phyloP scores from a whole-genome alignment of 140 eudicot genomes.

The Artemisia princeps region DNA sequence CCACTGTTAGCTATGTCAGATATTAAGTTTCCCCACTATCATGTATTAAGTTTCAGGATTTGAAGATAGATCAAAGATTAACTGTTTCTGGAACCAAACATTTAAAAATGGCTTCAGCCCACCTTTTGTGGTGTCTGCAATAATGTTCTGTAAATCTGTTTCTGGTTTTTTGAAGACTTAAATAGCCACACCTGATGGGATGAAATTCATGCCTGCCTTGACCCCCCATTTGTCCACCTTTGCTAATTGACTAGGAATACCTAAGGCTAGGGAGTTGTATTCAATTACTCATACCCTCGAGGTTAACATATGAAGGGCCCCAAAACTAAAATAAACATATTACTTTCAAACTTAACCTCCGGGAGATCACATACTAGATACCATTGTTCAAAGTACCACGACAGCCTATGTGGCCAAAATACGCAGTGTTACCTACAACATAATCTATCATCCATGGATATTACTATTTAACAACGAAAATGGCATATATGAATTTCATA shows the following conservation, averaged over 20 bases:
- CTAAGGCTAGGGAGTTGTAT: neutral
- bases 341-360: neutral
- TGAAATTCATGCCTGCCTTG: neutral
- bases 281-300: constrained; percentile 1
- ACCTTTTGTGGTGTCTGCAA: constrained; percentile 1
- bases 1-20: neutral
- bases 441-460: constrained; percentile 2
- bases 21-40: neutral
- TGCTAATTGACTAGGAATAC: neutral
- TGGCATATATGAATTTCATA: neutral
- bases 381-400: neutral
- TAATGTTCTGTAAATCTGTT: neutral
- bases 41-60: neutral
- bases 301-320: constrained; percentile 13
- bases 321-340: neutral
- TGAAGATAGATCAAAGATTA: neutral
- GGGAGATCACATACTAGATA: constrained; percentile 6
- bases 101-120: neutral
- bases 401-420: neutral
- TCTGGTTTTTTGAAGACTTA: neutral
- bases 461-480: neutral
- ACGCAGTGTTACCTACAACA: neutral
- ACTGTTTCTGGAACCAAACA: neutral
- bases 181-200: neutral
- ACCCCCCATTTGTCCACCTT: neutral